Percentiles rank a stretch among this genome's conserved stretches.
Conservation (phyloP, 2,329 filamentous ascomycete genomes). For the Botryotinia globosa region DNA sequence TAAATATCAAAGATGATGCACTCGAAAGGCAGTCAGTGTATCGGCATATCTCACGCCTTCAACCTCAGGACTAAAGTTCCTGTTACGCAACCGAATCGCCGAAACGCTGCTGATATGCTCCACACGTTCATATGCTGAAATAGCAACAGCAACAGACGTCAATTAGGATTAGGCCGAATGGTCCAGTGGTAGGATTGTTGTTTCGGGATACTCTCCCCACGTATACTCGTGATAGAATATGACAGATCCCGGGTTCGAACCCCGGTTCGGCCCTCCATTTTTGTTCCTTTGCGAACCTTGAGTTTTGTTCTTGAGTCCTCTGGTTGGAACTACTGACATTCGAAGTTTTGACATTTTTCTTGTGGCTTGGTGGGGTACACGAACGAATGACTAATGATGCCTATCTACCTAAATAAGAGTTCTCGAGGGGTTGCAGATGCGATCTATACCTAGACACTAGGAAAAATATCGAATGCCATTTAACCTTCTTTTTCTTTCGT, state of each 20-base stretch:
- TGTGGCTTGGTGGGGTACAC: not conserved
- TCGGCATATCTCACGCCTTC: not conserved
- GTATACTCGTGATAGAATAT: constrained; percentile 11
- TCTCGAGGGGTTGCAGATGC: not conserved
- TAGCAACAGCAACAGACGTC: rapidly evolving
- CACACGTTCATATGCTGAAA: rapidly evolving
- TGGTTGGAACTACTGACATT: not conserved
- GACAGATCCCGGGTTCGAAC: constrained; percentile 7
- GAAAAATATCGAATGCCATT: not conserved
- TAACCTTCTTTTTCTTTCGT: too few species aligned
- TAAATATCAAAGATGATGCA: not conserved
- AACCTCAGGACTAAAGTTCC: not conserved
- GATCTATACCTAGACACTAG: not conserved
- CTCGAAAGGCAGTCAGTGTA: not conserved
- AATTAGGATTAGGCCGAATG: not conserved
- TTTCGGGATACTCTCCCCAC: constrained; percentile 1
- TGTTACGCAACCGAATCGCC: not conserved
- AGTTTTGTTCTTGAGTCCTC: not conserved
- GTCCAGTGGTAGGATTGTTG: constrained; percentile 6
- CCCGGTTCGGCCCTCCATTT: not conserved
- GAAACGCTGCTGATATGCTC: rapidly evolving
- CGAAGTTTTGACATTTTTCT: not conserved
- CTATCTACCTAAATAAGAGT: too few species aligned
- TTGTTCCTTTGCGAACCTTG: not conserved
- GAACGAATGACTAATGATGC: not conserved